Evolutionary conservation across 1,284 basidiomycete species (phyloP), one percentile per base, ranked within the genome.

Genomic region (Tilletia caries): DNA sequence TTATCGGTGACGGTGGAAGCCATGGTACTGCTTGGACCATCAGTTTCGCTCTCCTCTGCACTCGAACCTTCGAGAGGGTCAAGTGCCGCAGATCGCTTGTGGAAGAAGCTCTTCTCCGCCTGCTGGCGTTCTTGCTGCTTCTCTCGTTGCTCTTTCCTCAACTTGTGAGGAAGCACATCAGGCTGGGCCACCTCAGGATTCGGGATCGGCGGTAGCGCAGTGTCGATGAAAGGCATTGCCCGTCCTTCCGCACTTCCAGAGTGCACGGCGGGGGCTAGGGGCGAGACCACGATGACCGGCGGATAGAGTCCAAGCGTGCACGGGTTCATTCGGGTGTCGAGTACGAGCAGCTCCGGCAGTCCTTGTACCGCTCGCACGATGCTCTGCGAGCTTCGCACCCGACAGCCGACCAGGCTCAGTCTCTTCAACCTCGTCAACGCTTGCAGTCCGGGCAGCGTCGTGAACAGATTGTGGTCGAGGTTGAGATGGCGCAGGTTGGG

Each of bases 401-500:
- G 75, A 62, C 79, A 82, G 2, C 79, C 80, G 6, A 82, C 77
- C 29, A 76, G 12, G 62, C 79, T 82, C 5, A 82, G 68, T 10
- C 81, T 73, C 68, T 81, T 82, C 18, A 83, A 71, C 12, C 79
- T 67, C 58, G 68, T 70, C 75, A 80, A 71, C 0, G 68, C 70
- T 0, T 50, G 34, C 1, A 81, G 68, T 15, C 68, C 58, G 2
- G 81, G 81, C 2, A 82, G 70, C 8, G 69, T 68, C 1, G 76
- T 68, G 54, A 82, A 72, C 43, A 75, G 73, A 50, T 82, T 83
- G 75, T 83, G 77, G 65, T 83, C 81, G 50, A 80, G 48, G 85
- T 98, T 98, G 82, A 98, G 86, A 71, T 91, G 90, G 70, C 94
- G 90, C 76, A 98, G 85, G 84, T 96, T 97, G 29, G 95, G 95